Evolutionary conservation across 1,139 yeast species (phyloP).

Genomic region (Pichia sp.): DNA sequence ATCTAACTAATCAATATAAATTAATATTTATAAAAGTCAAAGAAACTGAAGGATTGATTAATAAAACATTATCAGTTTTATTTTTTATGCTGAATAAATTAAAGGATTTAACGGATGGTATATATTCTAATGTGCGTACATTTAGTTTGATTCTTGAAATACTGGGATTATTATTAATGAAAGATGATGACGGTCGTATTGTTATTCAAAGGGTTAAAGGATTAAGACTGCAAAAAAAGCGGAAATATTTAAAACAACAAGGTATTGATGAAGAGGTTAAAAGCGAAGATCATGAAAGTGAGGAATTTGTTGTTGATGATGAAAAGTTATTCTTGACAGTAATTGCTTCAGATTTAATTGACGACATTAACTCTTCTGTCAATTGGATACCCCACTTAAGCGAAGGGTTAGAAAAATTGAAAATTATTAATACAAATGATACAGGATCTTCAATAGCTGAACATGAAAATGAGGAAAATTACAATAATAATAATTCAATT

Average conservation of each 20-base stretch:
- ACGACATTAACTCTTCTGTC: constrained; percentile 23
- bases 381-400: constrained; percentile 24
- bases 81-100: constrained; percentile 24
- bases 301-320: constrained; percentile 16
- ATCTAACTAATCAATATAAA: constrained; percentile 32
- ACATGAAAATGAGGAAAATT: constrained; percentile 1
- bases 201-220: constrained; percentile 68
- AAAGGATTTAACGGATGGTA: constrained; percentile 33
- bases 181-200: constrained; percentile 33
- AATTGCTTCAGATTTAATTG: constrained; percentile 30
- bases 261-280: constrained; percentile 1
- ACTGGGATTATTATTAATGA: constrained; percentile 63
- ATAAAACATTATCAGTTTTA: constrained; percentile 18
- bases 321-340: constrained; percentile 25
- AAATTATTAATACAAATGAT: neutral
- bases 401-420: constrained; percentile 1
- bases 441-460: neutral
- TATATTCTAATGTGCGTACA: constrained; percentile 35
- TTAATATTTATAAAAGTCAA: constrained; percentile 28
- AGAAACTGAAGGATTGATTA: constrained; percentile 23
- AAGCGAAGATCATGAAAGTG: constrained; percentile 4
- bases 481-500: constrained; percentile 1
- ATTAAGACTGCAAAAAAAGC: constrained; percentile 39
- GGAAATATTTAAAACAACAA: constrained; percentile 10
- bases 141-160: constrained; percentile 63